Evolutionary conservation across 164 flowering plant species (phyloP), one percentile per base, ranked within the genome.

Genomic region (Santalum album): DNA sequence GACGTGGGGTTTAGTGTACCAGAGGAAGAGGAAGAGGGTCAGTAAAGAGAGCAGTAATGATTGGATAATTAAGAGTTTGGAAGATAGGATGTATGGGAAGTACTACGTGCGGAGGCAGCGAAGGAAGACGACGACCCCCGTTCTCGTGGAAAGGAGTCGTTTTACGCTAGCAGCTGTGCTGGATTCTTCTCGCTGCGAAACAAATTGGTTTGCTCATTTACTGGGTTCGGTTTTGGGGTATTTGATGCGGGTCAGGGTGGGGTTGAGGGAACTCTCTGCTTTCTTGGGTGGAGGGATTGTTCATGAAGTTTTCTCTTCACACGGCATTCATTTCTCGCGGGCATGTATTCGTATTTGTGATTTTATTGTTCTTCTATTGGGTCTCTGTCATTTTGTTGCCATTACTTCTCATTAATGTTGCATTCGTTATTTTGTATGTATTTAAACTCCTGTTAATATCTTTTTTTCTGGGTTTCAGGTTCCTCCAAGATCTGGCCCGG

Each of bases 301-400:
- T 40, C 49, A 29, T 1, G 25, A 42, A 29, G 77, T 59, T 47
- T 83, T 66, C 54, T 23, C 75, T 9, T 72, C 57, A 0, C 36
- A 53, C 25, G 94, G 96, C 35, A 58, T 87, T 38, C 85, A 26
- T 38, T 79, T 84, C 42, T 56, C 66, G 57, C 62, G 44, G 75
- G 91, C 84, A 60, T 49, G 76, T 52, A 5, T n/a, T n/a, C n/a
- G n/a, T n/a, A n/a, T n/a, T n/a, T n/a, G n/a, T n/a, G n/a, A n/a
- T n/a, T n/a, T n/a, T n/a, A n/a, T n/a, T n/a, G n/a, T n/a, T n/a
- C n/a, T n/a, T n/a, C n/a, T n/a, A n/a, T n/a, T n/a, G n/a, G n/a
- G n/a, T n/a, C n/a, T n/a, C n/a, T n/a, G n/a, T n/a, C n/a, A n/a
- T n/a, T n/a, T 46, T 22, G 49, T 19, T 6, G 10, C 25, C 12